These are phyloP conservation scores for Syncephalis plumigaleata DNA, from an alignment of 371 early-diverging fungal species.

Conservation along the genomic window DNA sequence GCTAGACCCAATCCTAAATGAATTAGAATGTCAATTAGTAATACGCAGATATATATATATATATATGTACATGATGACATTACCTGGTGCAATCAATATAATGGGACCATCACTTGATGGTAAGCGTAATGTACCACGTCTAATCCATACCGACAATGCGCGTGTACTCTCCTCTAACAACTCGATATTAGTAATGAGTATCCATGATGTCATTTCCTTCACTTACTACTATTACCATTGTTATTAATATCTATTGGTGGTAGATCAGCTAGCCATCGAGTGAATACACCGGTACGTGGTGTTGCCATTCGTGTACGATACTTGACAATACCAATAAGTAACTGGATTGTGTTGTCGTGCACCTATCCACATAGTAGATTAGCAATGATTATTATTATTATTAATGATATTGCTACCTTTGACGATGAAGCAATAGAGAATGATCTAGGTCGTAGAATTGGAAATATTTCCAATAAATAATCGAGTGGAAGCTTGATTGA, in stretches of 20 bases:
- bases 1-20: conserved; percentile 72
- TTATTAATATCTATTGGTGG: conserved; percentile 8
- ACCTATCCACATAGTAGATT: conserved; percentile 2
- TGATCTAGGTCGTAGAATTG: conserved; percentile 50
- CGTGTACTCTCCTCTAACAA: no score
- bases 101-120: conserved; percentile 38
- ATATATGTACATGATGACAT: not conserved
- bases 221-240: no score
- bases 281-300: conserved; percentile 64
- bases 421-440: conserved; percentile 70
- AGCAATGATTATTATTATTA: not conserved
- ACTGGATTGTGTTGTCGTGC: conserved; percentile 27
- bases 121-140: conserved; percentile 53
- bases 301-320: conserved; percentile 59
- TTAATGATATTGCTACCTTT: conserved; percentile 2
- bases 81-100: conserved; percentile 63
- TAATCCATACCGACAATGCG: conserved; percentile 31
- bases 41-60: no score
- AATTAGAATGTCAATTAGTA: no score
- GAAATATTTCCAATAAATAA: conserved; percentile 72
- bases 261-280: conserved; percentile 48
- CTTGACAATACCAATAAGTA: conserved; percentile 71
- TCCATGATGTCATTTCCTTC: no score
- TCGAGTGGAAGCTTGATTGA: conserved; percentile 50
- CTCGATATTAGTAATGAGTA: no score